Evolutionary conservation across 495 filamentous ascomycete species (phyloP).

Genomic region (Penicillium macrosclerotiorum): DNA sequence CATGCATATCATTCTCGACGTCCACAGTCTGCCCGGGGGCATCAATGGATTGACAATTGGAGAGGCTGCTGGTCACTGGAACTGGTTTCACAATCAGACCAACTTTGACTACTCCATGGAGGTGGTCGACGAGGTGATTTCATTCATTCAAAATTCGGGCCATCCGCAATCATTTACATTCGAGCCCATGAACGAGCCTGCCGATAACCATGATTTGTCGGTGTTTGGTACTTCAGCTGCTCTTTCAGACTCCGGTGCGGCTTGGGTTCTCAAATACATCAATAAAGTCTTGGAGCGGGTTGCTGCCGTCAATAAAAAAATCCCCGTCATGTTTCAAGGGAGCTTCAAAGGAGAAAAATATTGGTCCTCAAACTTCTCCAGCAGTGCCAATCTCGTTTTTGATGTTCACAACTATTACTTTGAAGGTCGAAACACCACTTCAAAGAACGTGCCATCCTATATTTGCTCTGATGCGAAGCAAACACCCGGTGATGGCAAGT

Average conservation of each 20-base stretch:
- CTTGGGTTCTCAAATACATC: constrained; percentile 22
- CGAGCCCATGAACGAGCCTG: constrained; percentile 23
- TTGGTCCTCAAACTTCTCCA: constrained; percentile 12
- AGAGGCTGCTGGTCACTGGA: constrained; percentile 24
- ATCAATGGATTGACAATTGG: constrained; percentile 24
- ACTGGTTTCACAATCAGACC: constrained; percentile 27
- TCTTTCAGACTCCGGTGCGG: constrained; percentile 14
- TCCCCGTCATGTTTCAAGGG: constrained; percentile 23
- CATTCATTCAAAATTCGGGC: constrained; percentile 19
- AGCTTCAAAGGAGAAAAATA: constrained; percentile 19
- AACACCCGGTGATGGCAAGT: constrained; percentile 16
- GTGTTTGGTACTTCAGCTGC: constrained; percentile 23
- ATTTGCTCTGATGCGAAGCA: constrained; percentile 13
- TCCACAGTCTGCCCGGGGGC: constrained; percentile 28
- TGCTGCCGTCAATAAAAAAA: constrained; percentile 8
- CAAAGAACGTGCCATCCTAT: constrained; percentile 13
- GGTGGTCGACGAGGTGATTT: constrained; percentile 18
- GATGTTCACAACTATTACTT: constrained; percentile 25
- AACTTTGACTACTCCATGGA: constrained; percentile 25
- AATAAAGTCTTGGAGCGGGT: constrained; percentile 17
- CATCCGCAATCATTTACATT: constrained; percentile 22
- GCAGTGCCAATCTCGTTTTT: constrained; percentile 20
- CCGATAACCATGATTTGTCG: constrained; percentile 17
- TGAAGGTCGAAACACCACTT: constrained; percentile 10
- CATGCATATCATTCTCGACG: constrained; percentile 29